Evolutionary conservation across 352 stramenopile genomes (phyloP).

Genomic region (Pythium pyrilobum): DNA sequence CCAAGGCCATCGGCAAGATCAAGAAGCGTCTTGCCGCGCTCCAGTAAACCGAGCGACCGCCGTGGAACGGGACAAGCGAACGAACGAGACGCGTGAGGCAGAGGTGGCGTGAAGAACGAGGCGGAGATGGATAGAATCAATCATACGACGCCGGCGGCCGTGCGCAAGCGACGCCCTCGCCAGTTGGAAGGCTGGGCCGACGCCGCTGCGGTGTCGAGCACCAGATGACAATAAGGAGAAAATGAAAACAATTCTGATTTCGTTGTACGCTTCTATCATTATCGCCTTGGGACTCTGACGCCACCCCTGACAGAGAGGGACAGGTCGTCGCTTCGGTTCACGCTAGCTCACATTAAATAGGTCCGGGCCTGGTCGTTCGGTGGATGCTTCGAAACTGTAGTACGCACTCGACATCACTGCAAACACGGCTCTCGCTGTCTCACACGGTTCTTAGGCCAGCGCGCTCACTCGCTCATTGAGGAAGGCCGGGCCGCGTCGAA

Average conservation of each 20-base stretch:
- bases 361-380: neutral
- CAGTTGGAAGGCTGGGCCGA: too few species aligned
- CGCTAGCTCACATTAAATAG: slow-evolving; percentile 1
- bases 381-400: neutral
- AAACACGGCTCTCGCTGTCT: neutral
- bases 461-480: slow-evolving; percentile 72
- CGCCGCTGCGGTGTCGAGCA: too few species aligned
- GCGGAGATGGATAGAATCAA: neutral
- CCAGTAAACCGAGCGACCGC: slow-evolving; percentile 37
- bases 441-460: slow-evolving; percentile 32
- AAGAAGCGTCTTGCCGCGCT: slow-evolving; percentile 92
- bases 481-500: slow-evolving; percentile 74
- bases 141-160: too few species aligned
- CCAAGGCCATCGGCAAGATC: slow-evolving; percentile 98
- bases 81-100: neutral
- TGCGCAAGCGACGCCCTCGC: too few species aligned
- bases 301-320: too few species aligned
- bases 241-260: too few species aligned
- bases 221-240: too few species aligned
- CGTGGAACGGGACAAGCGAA: neutral
- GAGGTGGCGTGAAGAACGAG: neutral
- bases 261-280: too few species aligned
- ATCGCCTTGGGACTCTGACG: too few species aligned
- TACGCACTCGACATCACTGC: neutral
- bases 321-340: neutral